Evolutionary conservation across 306 rosid genomes (phyloP), one percentile per base, ranked within the genome.

Genomic region (Ormosia emarginata): DNA sequence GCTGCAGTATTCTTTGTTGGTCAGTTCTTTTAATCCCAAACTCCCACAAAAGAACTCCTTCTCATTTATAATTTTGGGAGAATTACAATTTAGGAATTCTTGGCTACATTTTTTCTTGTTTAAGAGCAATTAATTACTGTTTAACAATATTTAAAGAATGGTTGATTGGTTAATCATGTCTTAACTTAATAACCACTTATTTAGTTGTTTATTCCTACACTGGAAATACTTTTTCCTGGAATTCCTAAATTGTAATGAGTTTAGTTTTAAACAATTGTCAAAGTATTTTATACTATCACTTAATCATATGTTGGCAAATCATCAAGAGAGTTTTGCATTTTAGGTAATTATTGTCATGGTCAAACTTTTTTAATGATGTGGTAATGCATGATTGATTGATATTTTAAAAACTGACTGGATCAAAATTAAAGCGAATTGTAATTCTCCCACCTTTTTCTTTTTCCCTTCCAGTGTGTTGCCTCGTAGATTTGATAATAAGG

Each of bases 1-100:
- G 59, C 37, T 63, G 56, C 55, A 8, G 67, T 65, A 41, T 40
- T 74, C 39, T 73, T 81, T 61, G 63, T 66, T 64, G 37, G 75
- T 81, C 43, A 64, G 30, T 64, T 64, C 10, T 17, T 50, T 41
- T 24, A 50, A 50, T 29, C 44, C 37, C 15, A 10, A 43, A 50
- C 49, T 29, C 44, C 37, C 15, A 10, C 53, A 18, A 61, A 78
- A 49, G 32, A 67, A 34, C 7, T 57, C 58, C 32, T 59, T 17
- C n/a, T 30, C 24, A 63, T 12, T 74, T 8, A 6, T 74, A 29
- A 57, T 18, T 6, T 40, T 58, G 40, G 30, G 11, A 24, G 30
- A 74, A 53, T 46, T 24, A 29, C 73, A 18, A 43, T 44, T 44
- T 18, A 9, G 56, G 32, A 46, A 43, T 68, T 17, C 15, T 8